Conservation (phyloP, 768 basidiomycete species). For the Zangia roseola region DNA sequence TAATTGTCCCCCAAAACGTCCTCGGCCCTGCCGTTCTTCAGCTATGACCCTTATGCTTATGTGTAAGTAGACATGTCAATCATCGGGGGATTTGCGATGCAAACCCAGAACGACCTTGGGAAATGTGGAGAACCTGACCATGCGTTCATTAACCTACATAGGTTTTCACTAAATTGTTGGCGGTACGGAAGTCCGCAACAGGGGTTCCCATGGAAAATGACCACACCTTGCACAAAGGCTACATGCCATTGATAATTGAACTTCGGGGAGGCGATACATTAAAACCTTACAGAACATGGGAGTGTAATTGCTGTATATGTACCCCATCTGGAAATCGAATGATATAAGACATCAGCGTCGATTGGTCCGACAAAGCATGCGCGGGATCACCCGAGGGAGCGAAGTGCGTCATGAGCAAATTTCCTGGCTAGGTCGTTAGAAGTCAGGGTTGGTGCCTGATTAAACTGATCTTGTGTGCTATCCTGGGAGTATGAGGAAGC, state of each 20-base stretch:
- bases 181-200: slow-evolving; percentile 4
- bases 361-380: slow-evolving; percentile 3
- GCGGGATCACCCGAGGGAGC: neutral
- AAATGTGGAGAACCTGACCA: slow-evolving; percentile 5
- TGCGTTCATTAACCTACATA: neutral
- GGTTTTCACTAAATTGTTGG: neutral
- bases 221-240: neutral
- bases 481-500: slow-evolving; percentile 3
- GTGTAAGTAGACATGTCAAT: slow-evolving; percentile 1
- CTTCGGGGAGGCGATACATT: slow-evolving; percentile 1
- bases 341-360: slow-evolving; percentile 2
- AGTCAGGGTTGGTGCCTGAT: slow-evolving; percentile 2
- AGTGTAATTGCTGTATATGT: neutral
- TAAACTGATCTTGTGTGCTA: neutral
- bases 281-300: slow-evolving; percentile 3
- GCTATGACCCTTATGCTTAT: neutral
- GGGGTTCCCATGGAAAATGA: slow-evolving; percentile 10
- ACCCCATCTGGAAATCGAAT: neutral
- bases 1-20: neutral
- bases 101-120: slow-evolving; percentile 2
- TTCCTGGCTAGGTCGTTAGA: slow-evolving; percentile 9
- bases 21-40: neutral
- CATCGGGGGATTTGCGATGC: neutral
- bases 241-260: neutral
- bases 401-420: slow-evolving; percentile 8